Evolutionary conservation across 352 stramenopile species (phyloP).

Genomic region (Phytopythium cucurbitacearum): DNA sequence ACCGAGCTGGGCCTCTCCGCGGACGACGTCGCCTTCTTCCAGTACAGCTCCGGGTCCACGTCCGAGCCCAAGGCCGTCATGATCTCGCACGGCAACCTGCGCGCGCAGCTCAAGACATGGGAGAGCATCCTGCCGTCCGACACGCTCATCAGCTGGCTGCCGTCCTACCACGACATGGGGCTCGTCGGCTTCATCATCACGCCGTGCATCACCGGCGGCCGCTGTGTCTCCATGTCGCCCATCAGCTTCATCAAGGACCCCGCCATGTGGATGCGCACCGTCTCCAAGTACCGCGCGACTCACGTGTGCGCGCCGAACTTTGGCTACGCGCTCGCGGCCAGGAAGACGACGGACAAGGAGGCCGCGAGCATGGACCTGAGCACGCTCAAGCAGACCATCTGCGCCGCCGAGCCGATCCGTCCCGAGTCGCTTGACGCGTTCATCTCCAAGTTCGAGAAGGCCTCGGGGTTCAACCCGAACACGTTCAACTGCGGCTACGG

Average conservation of each 20-base stretch:
- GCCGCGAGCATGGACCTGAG: slow-evolving; percentile 56
- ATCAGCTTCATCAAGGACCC: slow-evolving; percentile 87
- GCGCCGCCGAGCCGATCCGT: slow-evolving; percentile 76
- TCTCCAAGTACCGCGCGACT: slow-evolving; percentile 71
- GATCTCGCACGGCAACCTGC: slow-evolving; percentile 78
- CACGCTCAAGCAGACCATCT: slow-evolving; percentile 71
- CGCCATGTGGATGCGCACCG: slow-evolving; percentile 72
- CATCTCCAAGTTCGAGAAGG: slow-evolving; percentile 50
- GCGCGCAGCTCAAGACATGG: slow-evolving; percentile 71
- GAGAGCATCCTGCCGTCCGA: slow-evolving; percentile 55
- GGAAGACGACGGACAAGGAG: slow-evolving; percentile 71
- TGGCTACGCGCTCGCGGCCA: slow-evolving; percentile 64
- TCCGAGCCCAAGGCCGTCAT: slow-evolving; percentile 81
- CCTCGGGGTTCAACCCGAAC: slow-evolving; percentile 51
- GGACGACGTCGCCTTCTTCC: slow-evolving; percentile 78
- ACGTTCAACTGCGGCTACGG: slow-evolving; percentile 85
- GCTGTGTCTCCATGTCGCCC: slow-evolving; percentile 78
- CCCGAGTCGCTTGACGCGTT: slow-evolving; percentile 74
- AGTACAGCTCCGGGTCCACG: slow-evolving; percentile 81
- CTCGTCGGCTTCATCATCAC: slow-evolving; percentile 81
- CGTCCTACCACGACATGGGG: slow-evolving; percentile 83
- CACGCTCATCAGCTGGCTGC: slow-evolving; percentile 76
- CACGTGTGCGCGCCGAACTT: slow-evolving; percentile 81
- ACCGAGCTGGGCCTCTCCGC: slow-evolving; percentile 29
- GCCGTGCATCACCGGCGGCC: slow-evolving; percentile 45